These are phyloP conservation scores for Euphrasia confusa DNA, from an alignment of 257 asterid genomes.

Conservation along the genomic window DNA sequence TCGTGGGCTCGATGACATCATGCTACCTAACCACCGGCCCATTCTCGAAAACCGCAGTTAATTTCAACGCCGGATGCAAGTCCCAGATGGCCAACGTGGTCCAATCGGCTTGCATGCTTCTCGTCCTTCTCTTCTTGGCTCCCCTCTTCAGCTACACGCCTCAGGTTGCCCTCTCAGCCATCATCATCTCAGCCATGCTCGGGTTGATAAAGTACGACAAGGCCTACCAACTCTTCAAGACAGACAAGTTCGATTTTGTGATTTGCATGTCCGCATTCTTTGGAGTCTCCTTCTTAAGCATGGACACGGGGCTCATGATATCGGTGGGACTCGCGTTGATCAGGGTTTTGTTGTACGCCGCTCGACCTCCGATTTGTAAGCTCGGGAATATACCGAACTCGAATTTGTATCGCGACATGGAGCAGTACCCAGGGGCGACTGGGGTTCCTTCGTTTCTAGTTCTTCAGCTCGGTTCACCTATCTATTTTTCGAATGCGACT, in stretches of 20 bases:
- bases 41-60: slow-evolving; percentile 86
- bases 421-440: slow-evolving; percentile 59
- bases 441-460: slow-evolving; percentile 48
- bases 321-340: slow-evolving; percentile 72
- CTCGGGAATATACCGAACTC: slow-evolving; percentile 57
- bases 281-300: slow-evolving; percentile 81
- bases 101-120: slow-evolving; percentile 56
- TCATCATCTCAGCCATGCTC: slow-evolving; percentile 83
- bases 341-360: slow-evolving; percentile 61
- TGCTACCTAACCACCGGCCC: slow-evolving; percentile 96
- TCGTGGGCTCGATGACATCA: slow-evolving; percentile 77
- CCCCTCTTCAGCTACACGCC: slow-evolving; percentile 84
- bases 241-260: slow-evolving; percentile 74
- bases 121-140: slow-evolving; percentile 69
- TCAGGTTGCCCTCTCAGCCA: slow-evolving; percentile 75
- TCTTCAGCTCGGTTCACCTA: slow-evolving; percentile 79
- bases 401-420: slow-evolving; percentile 52
- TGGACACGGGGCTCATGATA: slow-evolving; percentile 79
- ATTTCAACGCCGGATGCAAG: slow-evolving; percentile 76
- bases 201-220: slow-evolving; percentile 70
- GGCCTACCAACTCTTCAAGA: slow-evolving; percentile 63
- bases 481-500: slow-evolving; percentile 63
- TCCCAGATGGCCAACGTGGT: slow-evolving; percentile 65
- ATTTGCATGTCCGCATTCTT: slow-evolving; percentile 74
- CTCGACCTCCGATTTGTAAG: slow-evolving; percentile 77